Evolutionary conservation across 2,329 filamentous ascomycete genomes (phyloP).

Genomic region (Arthrobotrys pseudoclavata): DNA sequence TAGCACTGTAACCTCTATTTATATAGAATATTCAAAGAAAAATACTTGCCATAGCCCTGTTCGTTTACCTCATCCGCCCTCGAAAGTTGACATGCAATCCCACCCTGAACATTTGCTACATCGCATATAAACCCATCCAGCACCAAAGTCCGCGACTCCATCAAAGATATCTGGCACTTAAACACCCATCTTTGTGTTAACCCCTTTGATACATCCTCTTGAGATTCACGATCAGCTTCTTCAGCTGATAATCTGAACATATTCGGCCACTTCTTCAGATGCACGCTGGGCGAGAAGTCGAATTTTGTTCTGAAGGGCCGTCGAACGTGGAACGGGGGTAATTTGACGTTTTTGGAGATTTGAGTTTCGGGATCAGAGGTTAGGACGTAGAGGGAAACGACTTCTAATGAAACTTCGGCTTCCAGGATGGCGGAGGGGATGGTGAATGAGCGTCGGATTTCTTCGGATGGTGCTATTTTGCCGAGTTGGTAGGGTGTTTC

Average conservation of each 20-base stretch:
- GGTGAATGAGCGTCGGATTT: slow-evolving; percentile 59
- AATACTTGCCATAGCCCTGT: slow-evolving; percentile 33
- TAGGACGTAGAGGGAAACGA: slow-evolving; percentile 78
- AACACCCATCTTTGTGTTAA: slow-evolving; percentile 86
- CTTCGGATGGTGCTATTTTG: slow-evolving; percentile 42
- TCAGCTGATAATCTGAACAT: slow-evolving; percentile 74
- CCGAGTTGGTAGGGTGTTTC: slow-evolving; percentile 51
- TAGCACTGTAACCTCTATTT: background rate
- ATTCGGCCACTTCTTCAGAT: slow-evolving; percentile 85
- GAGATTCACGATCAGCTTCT: slow-evolving; percentile 62
- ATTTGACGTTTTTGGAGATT: slow-evolving; percentile 79
- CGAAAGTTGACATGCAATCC: slow-evolving; percentile 47
- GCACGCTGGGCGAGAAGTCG: slow-evolving; percentile 83
- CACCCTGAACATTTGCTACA: slow-evolving; percentile 50
- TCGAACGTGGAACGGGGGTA: slow-evolving; percentile 79
- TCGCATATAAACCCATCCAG: slow-evolving; percentile 45
- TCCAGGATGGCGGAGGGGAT: slow-evolving; percentile 62
- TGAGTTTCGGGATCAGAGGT: slow-evolving; percentile 83
- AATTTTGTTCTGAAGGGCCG: slow-evolving; percentile 90
- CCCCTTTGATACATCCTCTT: slow-evolving; percentile 70
- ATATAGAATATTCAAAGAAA: background rate
- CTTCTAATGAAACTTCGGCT: slow-evolving; percentile 63
- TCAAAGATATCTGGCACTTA: slow-evolving; percentile 71
- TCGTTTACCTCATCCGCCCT: slow-evolving; percentile 38
- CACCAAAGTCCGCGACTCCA: slow-evolving; percentile 36